These are phyloP conservation scores for Nicotiana sylvestris DNA, from an alignment of 257 asterid genomes.

Conservation along the genomic window DNA sequence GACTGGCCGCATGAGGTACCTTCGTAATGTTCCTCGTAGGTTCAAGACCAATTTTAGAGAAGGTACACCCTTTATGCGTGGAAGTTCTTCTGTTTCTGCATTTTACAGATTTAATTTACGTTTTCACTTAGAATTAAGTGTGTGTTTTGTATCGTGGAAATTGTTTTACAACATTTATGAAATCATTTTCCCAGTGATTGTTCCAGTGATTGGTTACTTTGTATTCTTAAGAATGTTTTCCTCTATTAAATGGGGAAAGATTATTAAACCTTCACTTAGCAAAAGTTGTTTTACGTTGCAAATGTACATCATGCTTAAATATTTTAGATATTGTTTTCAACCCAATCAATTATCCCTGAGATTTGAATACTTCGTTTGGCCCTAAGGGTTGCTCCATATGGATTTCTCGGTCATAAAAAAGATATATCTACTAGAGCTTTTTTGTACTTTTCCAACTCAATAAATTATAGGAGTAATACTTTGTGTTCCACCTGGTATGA, in stretches of 20 bases:
- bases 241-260: not conserved
- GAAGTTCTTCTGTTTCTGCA: not conserved
- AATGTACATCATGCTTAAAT: not conserved
- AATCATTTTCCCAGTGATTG: not conserved
- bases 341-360: too few species aligned
- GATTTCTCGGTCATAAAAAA: too few species aligned
- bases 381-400: too few species aligned
- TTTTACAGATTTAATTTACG: not conserved
- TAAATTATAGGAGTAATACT: too few species aligned
- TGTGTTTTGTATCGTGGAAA: not conserved
- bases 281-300: not conserved
- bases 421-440: too few species aligned
- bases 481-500: not conserved
- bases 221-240: not conserved
- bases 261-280: too few species aligned
- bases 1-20: constrained; percentile 83
- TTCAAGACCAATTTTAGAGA: constrained; percentile 83
- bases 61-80: constrained; percentile 28
- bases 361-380: too few species aligned
- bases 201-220: not conserved
- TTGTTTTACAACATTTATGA: not conserved
- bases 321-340: too few species aligned
- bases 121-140: not conserved
- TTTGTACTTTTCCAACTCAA: too few species aligned
- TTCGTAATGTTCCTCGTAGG: constrained; percentile 65